Base-by-base conservation (phyloP, 139 green algal genomes). In the Diplosphaera chodatii region DNA sequence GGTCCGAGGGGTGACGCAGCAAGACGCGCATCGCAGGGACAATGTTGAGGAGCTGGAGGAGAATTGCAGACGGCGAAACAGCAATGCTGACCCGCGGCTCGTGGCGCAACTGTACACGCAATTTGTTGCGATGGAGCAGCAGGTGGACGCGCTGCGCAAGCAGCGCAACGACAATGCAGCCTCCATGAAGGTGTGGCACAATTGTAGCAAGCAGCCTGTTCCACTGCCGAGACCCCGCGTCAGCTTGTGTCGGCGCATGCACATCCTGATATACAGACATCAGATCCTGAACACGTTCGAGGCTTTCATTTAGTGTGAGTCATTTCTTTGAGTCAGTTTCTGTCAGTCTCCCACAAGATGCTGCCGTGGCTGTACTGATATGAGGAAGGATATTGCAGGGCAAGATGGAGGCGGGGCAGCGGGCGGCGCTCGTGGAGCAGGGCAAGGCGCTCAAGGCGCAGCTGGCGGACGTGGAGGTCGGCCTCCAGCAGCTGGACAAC, bases 121-220 rank as follows among this genome's bases (percentile, higher is more conserved):
- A 37, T 98, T 66, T 66, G 40, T 83, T 23, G 29, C 68, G 64
- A 34, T 78, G 32, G 83, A 89, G 69, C 63, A 82, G 28, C 75
- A 92, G 68, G 81, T 74, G 0, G 92, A 97, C 30, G 34, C 62
- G 16, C 48, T 97, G 37, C 81, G 93, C 3, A 79, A 82, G 1
- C 81, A 86, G 31, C 81, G 93, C 4, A 99, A 99, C 73, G 86
- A 86, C 15, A 96, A 96, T 75, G 88, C 81, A 63, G 85, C 80
- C 30, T 78, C 81, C 3, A 98, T 98, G 92, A 98, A 98, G 88
- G 88, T 91, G n/a, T n/a, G n/a, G n/a, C n/a, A n/a, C n/a, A n/a
- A n/a, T n/a, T n/a, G n/a, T n/a, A n/a, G n/a, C n/a, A n/a, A n/a
- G n/a, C 37, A 48, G 37, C 37, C 10, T 8, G 37, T 48, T 48